Evolutionary conservation across 495 filamentous ascomycete genomes (phyloP).

Genomic region (Penicillium lividum): DNA sequence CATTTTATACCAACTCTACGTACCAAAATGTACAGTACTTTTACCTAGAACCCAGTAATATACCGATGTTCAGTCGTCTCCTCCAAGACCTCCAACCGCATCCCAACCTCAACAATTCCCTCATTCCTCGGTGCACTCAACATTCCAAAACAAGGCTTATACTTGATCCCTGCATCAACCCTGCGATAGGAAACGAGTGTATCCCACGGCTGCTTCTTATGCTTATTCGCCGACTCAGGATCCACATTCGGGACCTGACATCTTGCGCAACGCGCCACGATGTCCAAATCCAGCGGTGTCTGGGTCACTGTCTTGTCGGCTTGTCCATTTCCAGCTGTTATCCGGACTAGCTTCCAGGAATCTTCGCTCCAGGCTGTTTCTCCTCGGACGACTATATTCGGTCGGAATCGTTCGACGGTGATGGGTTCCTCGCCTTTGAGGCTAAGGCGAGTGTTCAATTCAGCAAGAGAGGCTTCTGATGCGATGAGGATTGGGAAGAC

Average conservation of each 20-base stretch:
- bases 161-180: constrained; percentile 72
- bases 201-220: constrained; percentile 72
- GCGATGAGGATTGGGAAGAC: constrained; percentile 50
- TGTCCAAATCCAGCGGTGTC: constrained; percentile 45
- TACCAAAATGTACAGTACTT: not conserved
- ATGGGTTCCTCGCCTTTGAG: constrained; percentile 30
- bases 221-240: constrained; percentile 66
- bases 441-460: constrained; percentile 36
- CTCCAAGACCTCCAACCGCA: constrained; percentile 54
- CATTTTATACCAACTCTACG: not conserved
- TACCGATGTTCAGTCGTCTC: constrained; percentile 61
- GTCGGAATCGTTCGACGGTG: constrained; percentile 67
- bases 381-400: constrained; percentile 77
- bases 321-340: constrained; percentile 30
- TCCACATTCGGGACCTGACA: constrained; percentile 88
- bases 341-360: constrained; percentile 72
- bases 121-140: constrained; percentile 64
- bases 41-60: constrained; percentile 40
- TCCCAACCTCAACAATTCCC: constrained; percentile 54
- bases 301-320: not conserved
- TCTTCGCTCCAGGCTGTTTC: constrained; percentile 72
- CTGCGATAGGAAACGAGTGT: constrained; percentile 69
- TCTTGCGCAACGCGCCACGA: constrained; percentile 72
- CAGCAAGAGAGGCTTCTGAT: constrained; percentile 50
- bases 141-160: constrained; percentile 81